These are phyloP conservation scores for Eutrema salsugineum DNA, from an alignment of 441 rosid species.

Conservation along the genomic window DNA sequence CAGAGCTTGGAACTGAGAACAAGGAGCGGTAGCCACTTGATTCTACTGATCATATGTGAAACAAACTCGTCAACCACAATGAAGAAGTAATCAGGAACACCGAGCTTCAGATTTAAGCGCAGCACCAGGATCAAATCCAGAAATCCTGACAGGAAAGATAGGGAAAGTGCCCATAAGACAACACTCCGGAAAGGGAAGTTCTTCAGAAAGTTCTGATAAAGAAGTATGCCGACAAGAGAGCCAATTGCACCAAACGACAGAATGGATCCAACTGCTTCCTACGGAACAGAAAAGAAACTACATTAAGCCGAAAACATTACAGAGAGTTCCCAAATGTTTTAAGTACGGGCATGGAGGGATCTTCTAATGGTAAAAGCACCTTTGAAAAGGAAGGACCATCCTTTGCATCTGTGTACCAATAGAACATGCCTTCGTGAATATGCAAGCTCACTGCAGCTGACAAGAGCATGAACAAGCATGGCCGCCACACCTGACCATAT, in stretches of 20 bases:
- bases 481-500: conserved; percentile 62
- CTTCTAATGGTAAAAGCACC: too few relatives aligned
- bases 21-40: conserved; percentile 75
- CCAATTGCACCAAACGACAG: conserved; percentile 62
- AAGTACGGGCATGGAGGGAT: too few relatives aligned
- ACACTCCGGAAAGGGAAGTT: conserved; percentile 50
- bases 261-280: conserved; percentile 70
- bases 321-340: too few relatives aligned
- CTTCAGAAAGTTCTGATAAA: conserved; percentile 57
- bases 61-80: conserved; percentile 58
- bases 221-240: conserved; percentile 57
- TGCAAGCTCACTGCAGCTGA: conserved; percentile 65
- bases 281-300: conserved; percentile 11
- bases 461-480: conserved; percentile 64
- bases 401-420: conserved; percentile 71
- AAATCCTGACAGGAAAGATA: conserved; percentile 56
- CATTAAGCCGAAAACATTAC: not conserved
- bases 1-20: conserved; percentile 80
- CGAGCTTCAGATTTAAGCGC: conserved; percentile 54
- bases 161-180: conserved; percentile 63
- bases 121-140: conserved; percentile 61
- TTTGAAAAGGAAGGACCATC: conserved; percentile 68
- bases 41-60: conserved; percentile 50
- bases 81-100: conserved; percentile 65
- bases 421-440: conserved; percentile 77